phyloP scores from a whole-genome alignment of 2,329 filamentous ascomycete genomes.

The Exserohilum rostratum region DNA sequence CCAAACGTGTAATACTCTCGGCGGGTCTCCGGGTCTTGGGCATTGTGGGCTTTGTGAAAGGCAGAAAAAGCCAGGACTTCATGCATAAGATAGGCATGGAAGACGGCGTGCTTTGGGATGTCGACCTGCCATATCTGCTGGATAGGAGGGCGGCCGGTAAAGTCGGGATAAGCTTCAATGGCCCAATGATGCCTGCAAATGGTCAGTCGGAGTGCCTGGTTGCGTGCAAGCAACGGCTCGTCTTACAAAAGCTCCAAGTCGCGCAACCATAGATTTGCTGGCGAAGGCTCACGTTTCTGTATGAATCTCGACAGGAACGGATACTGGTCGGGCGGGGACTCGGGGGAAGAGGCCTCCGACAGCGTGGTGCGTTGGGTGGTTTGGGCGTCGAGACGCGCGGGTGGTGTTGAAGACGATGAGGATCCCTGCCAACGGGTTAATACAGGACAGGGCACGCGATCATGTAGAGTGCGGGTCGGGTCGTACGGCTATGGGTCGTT shows the following conservation, averaged over 20 bases:
- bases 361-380: conserved; percentile 13
- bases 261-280: conserved; percentile 38
- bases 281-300: conserved; percentile 25
- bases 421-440: conserved; percentile 15
- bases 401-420: conserved; percentile 14
- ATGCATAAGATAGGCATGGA: conserved; percentile 48
- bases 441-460: background rate
- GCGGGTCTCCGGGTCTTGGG: conserved; percentile 26
- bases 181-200: conserved; percentile 44
- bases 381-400: conserved; percentile 32
- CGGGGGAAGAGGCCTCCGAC: conserved; percentile 34
- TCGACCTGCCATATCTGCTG: conserved; percentile 42
- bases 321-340: conserved; percentile 37
- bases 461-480: conserved; percentile 4
- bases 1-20: conserved; percentile 41
- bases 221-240: background rate
- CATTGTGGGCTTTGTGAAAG: conserved; percentile 45
- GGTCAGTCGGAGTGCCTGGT: conserved; percentile 2
- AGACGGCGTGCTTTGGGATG: conserved; percentile 44
- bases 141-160: conserved; percentile 36
- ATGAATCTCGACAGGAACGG: conserved; percentile 42
- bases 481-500: conserved; percentile 26
- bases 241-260: conserved; percentile 46
- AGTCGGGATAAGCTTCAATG: conserved; percentile 28
- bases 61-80: conserved; percentile 51